Percentiles rank a stretch among this genome's conserved stretches.
Evolutionary conservation across 73 alveolate species (phyloP).

Genomic region (Durusdinium trenchii): DNA sequence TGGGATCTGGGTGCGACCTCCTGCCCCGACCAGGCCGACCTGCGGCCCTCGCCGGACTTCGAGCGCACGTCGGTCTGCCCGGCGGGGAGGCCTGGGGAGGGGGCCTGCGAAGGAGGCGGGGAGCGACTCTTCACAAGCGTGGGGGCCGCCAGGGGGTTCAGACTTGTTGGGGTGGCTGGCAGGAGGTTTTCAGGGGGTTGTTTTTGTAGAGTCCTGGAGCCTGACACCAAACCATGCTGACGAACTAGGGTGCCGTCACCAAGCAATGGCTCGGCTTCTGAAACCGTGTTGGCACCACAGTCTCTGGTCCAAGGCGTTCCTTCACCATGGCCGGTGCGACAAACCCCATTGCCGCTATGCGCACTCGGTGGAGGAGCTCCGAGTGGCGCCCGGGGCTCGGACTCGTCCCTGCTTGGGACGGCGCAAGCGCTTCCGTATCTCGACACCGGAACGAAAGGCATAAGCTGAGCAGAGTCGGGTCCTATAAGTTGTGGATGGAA

Average conservation of each 20-base stretch:
- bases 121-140: too few relatives aligned
- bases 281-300: too few relatives aligned
- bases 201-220: background rate
- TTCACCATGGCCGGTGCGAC: conserved; percentile 7
- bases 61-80: conserved; percentile 78
- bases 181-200: too few relatives aligned
- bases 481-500: too few relatives aligned
- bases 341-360: conserved; percentile 54
- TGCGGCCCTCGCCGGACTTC: conserved; percentile 79
- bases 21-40: conserved; percentile 54
- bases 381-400: conserved; percentile 24
- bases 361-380: conserved; percentile 65
- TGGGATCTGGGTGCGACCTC: too few relatives aligned
- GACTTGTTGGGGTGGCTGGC: too few relatives aligned
- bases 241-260: background rate
- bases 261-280: background rate
- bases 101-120: background rate
- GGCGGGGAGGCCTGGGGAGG: background rate
- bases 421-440: too few relatives aligned
- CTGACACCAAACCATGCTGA: background rate
- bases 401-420: too few relatives aligned
- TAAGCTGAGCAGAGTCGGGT: too few relatives aligned
- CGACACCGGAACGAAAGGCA: too few relatives aligned
- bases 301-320: conserved; percentile 37
- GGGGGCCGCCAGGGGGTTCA: too few relatives aligned